These are phyloP conservation scores for Tarenaya hassleriana DNA, from an alignment of 345 rosid species.

Conservation along the genomic window DNA sequence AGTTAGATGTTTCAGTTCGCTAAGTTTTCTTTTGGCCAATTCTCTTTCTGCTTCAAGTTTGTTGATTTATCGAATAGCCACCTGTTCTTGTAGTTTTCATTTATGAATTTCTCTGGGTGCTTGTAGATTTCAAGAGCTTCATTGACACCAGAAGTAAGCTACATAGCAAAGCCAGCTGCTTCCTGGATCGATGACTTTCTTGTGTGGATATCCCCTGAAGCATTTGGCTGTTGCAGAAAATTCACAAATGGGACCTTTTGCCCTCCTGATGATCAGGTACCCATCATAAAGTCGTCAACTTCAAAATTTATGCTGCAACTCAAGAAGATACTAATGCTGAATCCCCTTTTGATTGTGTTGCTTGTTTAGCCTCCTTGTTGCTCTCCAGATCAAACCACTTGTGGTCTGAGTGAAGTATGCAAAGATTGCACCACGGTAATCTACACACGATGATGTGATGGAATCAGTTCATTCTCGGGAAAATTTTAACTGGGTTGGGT, in stretches of 20 bases:
- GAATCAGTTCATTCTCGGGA: background rate
- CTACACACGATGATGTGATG: slow-evolving; percentile 1
- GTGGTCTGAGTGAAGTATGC: slow-evolving; percentile 67
- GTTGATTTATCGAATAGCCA: background rate
- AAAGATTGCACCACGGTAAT: slow-evolving; percentile 97
- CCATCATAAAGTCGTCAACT: background rate
- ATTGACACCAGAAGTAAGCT: slow-evolving; percentile 68
- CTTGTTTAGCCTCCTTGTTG: slow-evolving; percentile 85
- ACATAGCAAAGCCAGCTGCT: slow-evolving; percentile 98
- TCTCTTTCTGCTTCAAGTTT: too few relatives aligned
- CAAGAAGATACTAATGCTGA: slow-evolving; percentile 13
- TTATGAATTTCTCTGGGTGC: slow-evolving; percentile 7
- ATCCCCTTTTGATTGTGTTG: slow-evolving; percentile 4
- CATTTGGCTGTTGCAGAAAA: slow-evolving; percentile 95
- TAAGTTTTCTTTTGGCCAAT: too few relatives aligned
- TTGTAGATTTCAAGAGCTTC: slow-evolving; percentile 80
- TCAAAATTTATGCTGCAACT: slow-evolving; percentile 2
- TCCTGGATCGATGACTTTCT: slow-evolving; percentile 99
- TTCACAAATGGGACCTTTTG: slow-evolving; percentile 88
- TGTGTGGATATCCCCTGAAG: slow-evolving; percentile 98
- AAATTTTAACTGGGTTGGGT: background rate
- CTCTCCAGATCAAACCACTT: slow-evolving; percentile 44
- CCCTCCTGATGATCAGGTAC: slow-evolving; percentile 94
- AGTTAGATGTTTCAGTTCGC: too few relatives aligned
- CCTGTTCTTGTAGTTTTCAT: background rate